Evolutionary conservation across 2,329 filamentous ascomycete species (phyloP).

Genomic region (Cladophialophora immunda): DNA sequence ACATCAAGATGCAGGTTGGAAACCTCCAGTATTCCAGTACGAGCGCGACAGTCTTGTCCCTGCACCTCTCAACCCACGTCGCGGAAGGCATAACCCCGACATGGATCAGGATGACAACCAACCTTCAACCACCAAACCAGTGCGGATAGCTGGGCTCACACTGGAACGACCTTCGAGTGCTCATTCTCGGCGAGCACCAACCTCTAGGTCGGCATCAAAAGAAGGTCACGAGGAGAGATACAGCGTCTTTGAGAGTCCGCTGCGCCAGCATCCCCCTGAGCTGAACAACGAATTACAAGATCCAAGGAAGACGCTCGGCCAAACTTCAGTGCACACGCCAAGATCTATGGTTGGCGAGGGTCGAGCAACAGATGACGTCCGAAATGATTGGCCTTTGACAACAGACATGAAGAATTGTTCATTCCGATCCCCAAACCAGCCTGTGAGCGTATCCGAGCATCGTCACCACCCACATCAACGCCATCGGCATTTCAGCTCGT

Average conservation of each 20-base stretch:
- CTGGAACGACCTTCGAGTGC: neutral
- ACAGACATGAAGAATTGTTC: neutral
- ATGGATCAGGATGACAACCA: neutral
- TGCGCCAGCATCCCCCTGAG: conserved; percentile 7
- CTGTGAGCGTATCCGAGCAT: neutral
- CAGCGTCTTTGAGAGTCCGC: conserved; percentile 14
- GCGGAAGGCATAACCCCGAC: conserved; percentile 4
- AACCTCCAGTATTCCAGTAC: neutral
- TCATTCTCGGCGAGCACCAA: neutral
- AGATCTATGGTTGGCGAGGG: neutral
- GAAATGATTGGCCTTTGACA: neutral
- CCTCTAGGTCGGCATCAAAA: neutral
- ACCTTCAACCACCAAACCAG: neutral
- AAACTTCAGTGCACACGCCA: neutral
- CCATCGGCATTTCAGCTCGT: conserved; percentile 9
- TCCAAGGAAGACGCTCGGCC: neutral
- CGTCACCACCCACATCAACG: neutral
- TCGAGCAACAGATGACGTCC: neutral
- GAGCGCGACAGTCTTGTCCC: conserved; percentile 21
- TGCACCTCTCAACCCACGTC: conserved; percentile 15
- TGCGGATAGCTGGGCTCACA: neutral
- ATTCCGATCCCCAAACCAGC: neutral
- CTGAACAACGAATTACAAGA: neutral
- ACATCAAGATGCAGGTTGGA: neutral
- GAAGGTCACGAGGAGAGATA: neutral